These are phyloP conservation scores for Coniferiporia weirii DNA, from an alignment of 1,284 basidiomycete species.

Conservation along the genomic window DNA sequence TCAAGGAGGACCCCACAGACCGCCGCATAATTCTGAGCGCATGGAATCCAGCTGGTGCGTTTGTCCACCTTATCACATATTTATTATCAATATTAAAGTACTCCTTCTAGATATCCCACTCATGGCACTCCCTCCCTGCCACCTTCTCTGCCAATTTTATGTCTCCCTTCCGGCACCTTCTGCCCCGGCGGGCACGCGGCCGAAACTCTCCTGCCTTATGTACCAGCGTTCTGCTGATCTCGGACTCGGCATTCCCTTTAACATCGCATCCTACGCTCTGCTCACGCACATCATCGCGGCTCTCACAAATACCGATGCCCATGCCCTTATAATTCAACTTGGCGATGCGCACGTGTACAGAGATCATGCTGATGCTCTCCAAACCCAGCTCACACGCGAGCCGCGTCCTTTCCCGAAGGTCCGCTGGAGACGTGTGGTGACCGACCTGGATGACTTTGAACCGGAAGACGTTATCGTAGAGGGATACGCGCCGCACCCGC, in stretches of 20 bases:
- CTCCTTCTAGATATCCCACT: conserved; percentile 66
- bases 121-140: conserved; percentile 98
- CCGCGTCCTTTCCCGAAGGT: conserved; percentile 85
- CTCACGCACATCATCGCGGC: conserved; percentile 96
- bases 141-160: conserved; percentile 99
- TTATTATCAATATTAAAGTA: not conserved
- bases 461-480: conserved; percentile 82
- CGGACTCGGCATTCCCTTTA: conserved; percentile 96
- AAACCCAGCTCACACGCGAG: conserved; percentile 74
- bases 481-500: conserved; percentile 81
- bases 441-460: conserved; percentile 81
- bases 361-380: conserved; percentile 86
- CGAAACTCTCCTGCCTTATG: conserved; percentile 90
- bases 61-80: not conserved
- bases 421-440: conserved; percentile 57
- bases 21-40: conserved; percentile 93
- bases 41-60: conserved; percentile 93
- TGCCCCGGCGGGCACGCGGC: conserved; percentile 46
- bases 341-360: conserved; percentile 96
- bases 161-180: conserved; percentile 71
- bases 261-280: conserved; percentile 96
- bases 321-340: conserved; percentile 89
- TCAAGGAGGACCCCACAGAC: conserved; percentile 91
- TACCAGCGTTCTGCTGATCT: conserved; percentile 97
- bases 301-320: conserved; percentile 81